phyloP scores from a whole-genome alignment of 2,329 filamentous ascomycete genomes.

The Tolypocladium ovalisporum region DNA sequence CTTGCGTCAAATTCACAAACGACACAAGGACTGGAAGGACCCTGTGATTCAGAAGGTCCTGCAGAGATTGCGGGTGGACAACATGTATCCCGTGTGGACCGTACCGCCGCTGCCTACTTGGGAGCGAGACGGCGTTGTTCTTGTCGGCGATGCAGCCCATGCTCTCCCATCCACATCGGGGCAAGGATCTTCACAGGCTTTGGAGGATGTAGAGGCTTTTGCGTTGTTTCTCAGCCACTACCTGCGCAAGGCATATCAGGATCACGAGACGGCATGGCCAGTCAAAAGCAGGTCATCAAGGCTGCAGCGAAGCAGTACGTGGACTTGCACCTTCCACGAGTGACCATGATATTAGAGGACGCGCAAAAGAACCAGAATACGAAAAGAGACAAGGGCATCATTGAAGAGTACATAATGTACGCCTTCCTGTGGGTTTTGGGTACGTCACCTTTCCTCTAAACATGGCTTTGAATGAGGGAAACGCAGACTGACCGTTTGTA shows the following conservation, averaged over 20 bases:
- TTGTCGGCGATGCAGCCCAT: slow-evolving; percentile 12
- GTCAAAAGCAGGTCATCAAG: slow-evolving; percentile 5
- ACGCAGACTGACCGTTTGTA: background rate
- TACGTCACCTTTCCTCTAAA: background rate
- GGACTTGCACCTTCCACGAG: slow-evolving; percentile 7
- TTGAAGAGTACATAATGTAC: slow-evolving; percentile 10
- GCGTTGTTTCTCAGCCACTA: slow-evolving; percentile 7
- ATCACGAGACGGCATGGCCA: background rate
- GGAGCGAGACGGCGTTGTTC: slow-evolving; percentile 10
- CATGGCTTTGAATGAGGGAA: background rate
- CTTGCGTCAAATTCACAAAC: slow-evolving; percentile 6
- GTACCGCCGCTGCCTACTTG: slow-evolving; percentile 9
- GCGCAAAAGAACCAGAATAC: slow-evolving; percentile 5
- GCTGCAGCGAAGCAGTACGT: slow-evolving; percentile 9
- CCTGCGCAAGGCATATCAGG: slow-evolving; percentile 1
- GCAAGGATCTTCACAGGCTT: slow-evolving; percentile 9
- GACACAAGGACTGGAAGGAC: slow-evolving; percentile 9
- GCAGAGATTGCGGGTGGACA: slow-evolving; percentile 1
- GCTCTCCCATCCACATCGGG: slow-evolving; percentile 10
- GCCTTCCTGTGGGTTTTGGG: slow-evolving; percentile 7
- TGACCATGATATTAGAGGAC: slow-evolving; percentile 7
- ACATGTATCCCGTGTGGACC: slow-evolving; percentile 12
- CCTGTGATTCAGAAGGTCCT: slow-evolving; percentile 8
- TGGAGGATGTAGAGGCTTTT: slow-evolving; percentile 10
- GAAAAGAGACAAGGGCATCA: slow-evolving; percentile 8